Evolutionary conservation across 2,329 filamentous ascomycete species (phyloP).

Genomic region (Diaporthe citri): DNA sequence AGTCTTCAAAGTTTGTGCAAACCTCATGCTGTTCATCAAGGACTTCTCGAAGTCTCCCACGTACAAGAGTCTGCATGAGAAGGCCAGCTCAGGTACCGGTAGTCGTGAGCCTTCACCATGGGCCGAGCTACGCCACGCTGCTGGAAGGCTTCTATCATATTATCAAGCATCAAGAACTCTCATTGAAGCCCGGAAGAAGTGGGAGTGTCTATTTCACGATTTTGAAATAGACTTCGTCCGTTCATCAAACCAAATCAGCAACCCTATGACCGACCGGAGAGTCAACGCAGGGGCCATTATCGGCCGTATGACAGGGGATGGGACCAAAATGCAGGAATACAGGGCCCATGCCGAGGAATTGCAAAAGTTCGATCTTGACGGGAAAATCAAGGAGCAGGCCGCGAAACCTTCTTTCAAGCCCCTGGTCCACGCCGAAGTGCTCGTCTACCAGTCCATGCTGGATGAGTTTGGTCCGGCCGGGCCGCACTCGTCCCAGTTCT

Average conservation of each 20-base stretch:
- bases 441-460: slow-evolving; percentile 47
- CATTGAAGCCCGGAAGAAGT: slow-evolving; percentile 43
- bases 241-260: slow-evolving; percentile 43
- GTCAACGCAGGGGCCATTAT: slow-evolving; percentile 42
- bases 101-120: slow-evolving; percentile 41
- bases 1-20: slow-evolving; percentile 26
- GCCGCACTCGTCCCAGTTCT: slow-evolving; percentile 45
- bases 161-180: slow-evolving; percentile 44
- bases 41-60: slow-evolving; percentile 23
- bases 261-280: slow-evolving; percentile 37
- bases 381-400: slow-evolving; percentile 28
- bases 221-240: slow-evolving; percentile 45
- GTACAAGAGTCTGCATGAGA: slow-evolving; percentile 40
- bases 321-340: slow-evolving; percentile 9
- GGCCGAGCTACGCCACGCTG: slow-evolving; percentile 46
- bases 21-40: slow-evolving; percentile 18
- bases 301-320: slow-evolving; percentile 37
- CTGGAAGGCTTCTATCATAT: slow-evolving; percentile 47
- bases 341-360: slow-evolving; percentile 40
- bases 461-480: slow-evolving; percentile 29
- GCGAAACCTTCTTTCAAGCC: slow-evolving; percentile 42
- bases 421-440: slow-evolving; percentile 53
- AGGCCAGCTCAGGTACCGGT: slow-evolving; percentile 26
- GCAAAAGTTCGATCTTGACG: slow-evolving; percentile 41
- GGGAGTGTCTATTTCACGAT: slow-evolving; percentile 50